Evolutionary conservation across 2,329 filamentous ascomycete genomes (phyloP).

Genomic region (Coleophoma eucalyptorum): DNA sequence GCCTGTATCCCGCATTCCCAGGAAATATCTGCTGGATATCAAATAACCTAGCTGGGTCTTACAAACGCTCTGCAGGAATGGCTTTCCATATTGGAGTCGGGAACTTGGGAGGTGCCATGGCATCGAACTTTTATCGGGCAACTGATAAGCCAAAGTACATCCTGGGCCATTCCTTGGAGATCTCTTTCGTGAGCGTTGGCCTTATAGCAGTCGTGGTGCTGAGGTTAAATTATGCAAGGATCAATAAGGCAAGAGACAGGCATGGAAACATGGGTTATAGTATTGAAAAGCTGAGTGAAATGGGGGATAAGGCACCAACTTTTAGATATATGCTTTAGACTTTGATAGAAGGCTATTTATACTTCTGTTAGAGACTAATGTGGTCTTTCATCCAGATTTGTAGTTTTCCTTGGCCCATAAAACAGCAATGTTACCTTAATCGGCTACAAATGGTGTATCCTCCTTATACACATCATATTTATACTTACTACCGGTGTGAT

Average conservation of each 20-base stretch:
- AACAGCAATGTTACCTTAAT: too few species aligned
- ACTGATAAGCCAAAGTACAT: conserved; percentile 44
- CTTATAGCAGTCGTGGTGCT: conserved; percentile 40
- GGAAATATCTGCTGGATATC: conserved; percentile 49
- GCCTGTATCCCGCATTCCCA: conserved; percentile 41
- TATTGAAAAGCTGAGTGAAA: conserved; percentile 39
- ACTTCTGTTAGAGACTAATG: too few species aligned
- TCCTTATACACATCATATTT: conserved; percentile 61
- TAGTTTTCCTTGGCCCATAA: too few species aligned
- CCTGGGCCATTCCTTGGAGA: conserved; percentile 45
- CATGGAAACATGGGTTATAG: conserved; percentile 30
- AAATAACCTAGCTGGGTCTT: conserved; percentile 53
- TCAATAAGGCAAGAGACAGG: conserved; percentile 41
- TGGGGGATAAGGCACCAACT: conserved; percentile 47
- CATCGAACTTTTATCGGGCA: conserved; percentile 66
- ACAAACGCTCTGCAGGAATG: conserved; percentile 56
- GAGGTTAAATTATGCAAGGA: conserved; percentile 41
- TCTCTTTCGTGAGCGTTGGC: conserved; percentile 43
- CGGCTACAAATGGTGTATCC: conserved; percentile 25
- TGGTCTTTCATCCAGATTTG: too few species aligned
- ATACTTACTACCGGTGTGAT: conserved; percentile 56
- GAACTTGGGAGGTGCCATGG: conserved; percentile 60
- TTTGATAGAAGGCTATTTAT: too few species aligned
- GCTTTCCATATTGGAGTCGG: conserved; percentile 60
- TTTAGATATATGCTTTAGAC: conserved; percentile 38